Evolutionary conservation across 306 rosid species (phyloP).

Genomic region (Prunus fruticosa): DNA sequence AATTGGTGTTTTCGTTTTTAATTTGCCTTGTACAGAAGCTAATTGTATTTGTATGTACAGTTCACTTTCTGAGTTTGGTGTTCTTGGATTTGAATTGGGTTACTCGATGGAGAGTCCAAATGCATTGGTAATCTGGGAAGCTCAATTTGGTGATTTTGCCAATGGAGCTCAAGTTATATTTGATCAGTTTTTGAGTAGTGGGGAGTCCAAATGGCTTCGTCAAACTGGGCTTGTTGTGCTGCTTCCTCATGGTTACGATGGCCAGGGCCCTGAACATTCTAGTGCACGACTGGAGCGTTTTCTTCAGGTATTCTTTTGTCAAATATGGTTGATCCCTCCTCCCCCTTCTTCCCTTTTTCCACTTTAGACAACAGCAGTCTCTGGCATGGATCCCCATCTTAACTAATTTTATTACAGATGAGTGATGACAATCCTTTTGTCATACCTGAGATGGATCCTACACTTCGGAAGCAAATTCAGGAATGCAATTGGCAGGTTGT

Average conservation of each 20-base stretch:
- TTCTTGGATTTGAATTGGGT: slow-evolving; percentile 97
- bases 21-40: slow-evolving; percentile 16
- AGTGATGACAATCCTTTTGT: slow-evolving; percentile 88
- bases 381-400: slow-evolving; percentile 9
- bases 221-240: slow-evolving; percentile 90
- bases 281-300: slow-evolving; percentile 89
- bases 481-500: slow-evolving; percentile 98
- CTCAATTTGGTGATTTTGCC: slow-evolving; percentile 98
- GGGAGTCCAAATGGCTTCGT: slow-evolving; percentile 97
- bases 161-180: slow-evolving; percentile 96
- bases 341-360: not conserved
- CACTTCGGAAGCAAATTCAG: slow-evolving; percentile 91
- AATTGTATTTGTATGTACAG: slow-evolving; percentile 41
- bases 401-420: slow-evolving; percentile 65
- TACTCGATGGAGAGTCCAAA: slow-evolving; percentile 98
- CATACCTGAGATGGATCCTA: slow-evolving; percentile 98
- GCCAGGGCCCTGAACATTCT: slow-evolving; percentile 99
- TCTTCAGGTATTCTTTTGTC: slow-evolving; percentile 62
- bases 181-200: slow-evolving; percentile 91
- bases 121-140: slow-evolving; percentile 94
- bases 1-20: slow-evolving; percentile 6
- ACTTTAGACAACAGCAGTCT: slow-evolving; percentile 4
- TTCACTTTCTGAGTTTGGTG: slow-evolving; percentile 94
- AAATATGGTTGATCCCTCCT: not conserved
- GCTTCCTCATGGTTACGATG: slow-evolving; percentile 98